Conservation (phyloP, 192 early-diverging fungal genomes). For the Coemansia guatemalensis region DNA sequence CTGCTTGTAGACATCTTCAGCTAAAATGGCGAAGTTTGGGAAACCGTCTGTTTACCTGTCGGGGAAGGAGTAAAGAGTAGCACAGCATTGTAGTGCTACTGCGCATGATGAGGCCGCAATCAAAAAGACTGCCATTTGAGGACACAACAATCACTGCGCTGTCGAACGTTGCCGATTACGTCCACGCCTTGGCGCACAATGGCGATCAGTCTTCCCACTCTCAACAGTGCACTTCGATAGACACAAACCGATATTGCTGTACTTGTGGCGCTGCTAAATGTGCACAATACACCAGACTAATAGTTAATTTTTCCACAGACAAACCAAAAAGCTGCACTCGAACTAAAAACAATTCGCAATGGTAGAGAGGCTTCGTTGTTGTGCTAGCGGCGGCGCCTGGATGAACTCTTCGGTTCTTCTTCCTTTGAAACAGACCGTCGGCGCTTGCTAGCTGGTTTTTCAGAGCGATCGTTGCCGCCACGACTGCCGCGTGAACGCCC, state of each 20-base stretch:
- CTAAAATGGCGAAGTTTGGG: neutral
- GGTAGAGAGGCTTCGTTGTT: neutral
- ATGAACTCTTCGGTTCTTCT: constrained; percentile 31
- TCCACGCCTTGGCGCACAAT: too few relatives aligned
- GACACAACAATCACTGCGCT: neutral
- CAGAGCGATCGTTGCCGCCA: constrained; percentile 21
- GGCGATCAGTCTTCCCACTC: neutral
- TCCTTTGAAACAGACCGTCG: constrained; percentile 46
- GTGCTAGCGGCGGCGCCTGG: constrained; percentile 43
- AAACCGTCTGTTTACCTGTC: neutral
- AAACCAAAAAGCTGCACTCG: neutral
- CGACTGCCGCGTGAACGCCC: constrained; percentile 17
- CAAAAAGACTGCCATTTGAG: neutral
- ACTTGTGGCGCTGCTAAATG: too few relatives aligned
- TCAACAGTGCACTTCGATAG: neutral
- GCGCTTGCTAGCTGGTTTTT: constrained; percentile 34
- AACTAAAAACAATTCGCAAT: neutral
- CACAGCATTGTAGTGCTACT: neutral
- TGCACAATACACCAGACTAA: too few relatives aligned
- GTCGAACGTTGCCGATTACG: neutral
- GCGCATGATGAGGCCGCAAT: neutral
- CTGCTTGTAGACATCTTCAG: neutral
- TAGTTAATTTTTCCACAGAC: neutral
- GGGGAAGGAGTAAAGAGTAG: neutral
- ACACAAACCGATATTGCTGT: neutral